Evolutionary conservation across 1,284 basidiomycete species (phyloP), one percentile per base, ranked within the genome.

Genomic region (Sporisorium iseilematis-ciliati): DNA sequence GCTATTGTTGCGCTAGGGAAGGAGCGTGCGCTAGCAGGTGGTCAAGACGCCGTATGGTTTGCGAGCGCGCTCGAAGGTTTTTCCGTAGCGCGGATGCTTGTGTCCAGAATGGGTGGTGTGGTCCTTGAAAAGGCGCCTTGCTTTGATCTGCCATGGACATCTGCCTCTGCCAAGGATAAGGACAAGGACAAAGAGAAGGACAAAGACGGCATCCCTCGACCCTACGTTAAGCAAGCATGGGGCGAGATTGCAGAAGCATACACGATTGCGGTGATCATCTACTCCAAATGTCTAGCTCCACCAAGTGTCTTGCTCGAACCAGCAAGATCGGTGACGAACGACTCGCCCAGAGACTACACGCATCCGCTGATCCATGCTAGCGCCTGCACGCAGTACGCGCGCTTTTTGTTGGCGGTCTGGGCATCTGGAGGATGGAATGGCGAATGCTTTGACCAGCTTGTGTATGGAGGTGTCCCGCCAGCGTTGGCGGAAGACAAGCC

Each of bases 21-120:
- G 41, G 83, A 85, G 50, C 62, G 80, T 10, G 82, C 82, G 16
- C 50, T 85, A n/a, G 83, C 83, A 2, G 83, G 83, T 14, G 83
- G 83, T 14, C 80, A 81, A 51, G 82, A 85, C 42, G 82, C 83
- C 1, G 82, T 83, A 4, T 85, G 83, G 83, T 84, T 82, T 48
- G 83, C 83, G 0, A 73, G 74, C 35, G 83, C 80, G 6, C 68
- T 85, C 20, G 83, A 85, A 63, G 83, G 83, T 43, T 84, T 82
- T 63, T 77, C 80, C n/a, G 81, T 84, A 4, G 61, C 82, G 2
- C 57, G 82, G 7, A 71, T 75, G 40, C 66, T 85, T 2, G 67
- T 80, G 1, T 77, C 72, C 14, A 70, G 83, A 3, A 78, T 83
- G 73, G 82, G 83, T 20, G 81, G 81, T 16, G 54, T 60, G 1